Base-by-base conservation (phyloP, 129 eudicot genomes). In the Chrysanthemum lavandulifolium region DNA sequence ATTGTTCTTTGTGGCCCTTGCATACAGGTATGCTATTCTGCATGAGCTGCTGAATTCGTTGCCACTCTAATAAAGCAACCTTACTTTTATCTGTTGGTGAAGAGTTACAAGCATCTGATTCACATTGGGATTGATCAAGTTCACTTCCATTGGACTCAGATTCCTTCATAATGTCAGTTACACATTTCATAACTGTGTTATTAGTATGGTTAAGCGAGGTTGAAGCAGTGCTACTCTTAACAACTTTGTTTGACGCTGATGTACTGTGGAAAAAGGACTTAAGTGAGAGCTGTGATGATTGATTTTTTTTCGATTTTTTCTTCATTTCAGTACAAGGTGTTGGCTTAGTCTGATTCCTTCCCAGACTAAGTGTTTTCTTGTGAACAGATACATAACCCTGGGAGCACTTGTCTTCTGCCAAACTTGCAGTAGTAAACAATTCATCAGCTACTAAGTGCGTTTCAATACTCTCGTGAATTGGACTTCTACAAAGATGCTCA, bases 1-100 rank as follows among this genome's bases (percentile, higher is more conserved):
- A 94, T 70, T 91, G 89, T 83, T 94, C 99, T 45, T 79, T 62
- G 61, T 94, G 99, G 61, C 99, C 99, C 72, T 88, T 87, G 86
- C 99, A 94, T 13, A 81, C 84, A 71, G 99, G 99, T 68, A 94
- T 85, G 69, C 97, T 90, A 59, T 74, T 89, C 77, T 94, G 96
- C 99, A 90, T 94, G 65, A 86, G 74, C 56, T 86, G 89, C 59
- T 88, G 96, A 81, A 90, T 94, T 88, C 99, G 83, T 79, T 87
- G 91, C 99, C 99, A 90, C 83, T 95, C 99, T 70, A 75, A 61
- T 64, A 83, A 29, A 49, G 97, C 96, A 67, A 56, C 67, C 66
- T 71, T 83, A 58, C 79, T 88, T 72, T 83, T 87, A 61, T 85
- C 82, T 51, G 72, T 78, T 55, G 73, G 80, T 10, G 89, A 76